A percentile compares a stretch with the other conserved stretches of the same genome.
Evolutionary conservation across 176 grass and related monocot genomes (phyloP).

Genomic region (Tuctoria greenei): DNA sequence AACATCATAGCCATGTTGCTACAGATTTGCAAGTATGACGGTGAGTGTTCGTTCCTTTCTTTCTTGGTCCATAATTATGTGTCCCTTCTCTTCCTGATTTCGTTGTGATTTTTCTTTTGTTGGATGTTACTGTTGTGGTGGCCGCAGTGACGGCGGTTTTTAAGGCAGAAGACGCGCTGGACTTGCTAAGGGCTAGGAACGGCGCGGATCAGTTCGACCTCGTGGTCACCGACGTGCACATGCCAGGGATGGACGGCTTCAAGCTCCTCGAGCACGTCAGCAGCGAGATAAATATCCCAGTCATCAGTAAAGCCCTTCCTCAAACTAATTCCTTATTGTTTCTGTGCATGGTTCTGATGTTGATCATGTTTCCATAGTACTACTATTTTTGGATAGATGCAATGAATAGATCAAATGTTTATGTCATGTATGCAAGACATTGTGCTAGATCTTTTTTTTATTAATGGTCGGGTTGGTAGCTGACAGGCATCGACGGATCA

Average conservation of each 20-base stretch:
- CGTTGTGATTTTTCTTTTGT: background rate
- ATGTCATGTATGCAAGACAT: background rate
- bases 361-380: background rate
- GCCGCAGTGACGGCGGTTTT: constrained; percentile 36
- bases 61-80: background rate
- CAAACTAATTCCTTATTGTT: background rate
- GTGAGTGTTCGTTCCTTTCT: constrained; percentile 34
- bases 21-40: constrained; percentile 47
- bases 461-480: background rate
- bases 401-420: background rate
- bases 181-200: constrained; percentile 48
- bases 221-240: constrained; percentile 61
- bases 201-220: constrained; percentile 41
- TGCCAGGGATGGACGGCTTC: constrained; percentile 70
- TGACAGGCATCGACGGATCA: too few species aligned
- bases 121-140: background rate
- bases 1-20: constrained; percentile 47
- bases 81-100: background rate
- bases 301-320: constrained; percentile 53
- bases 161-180: constrained; percentile 34
- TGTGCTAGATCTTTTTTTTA: background rate
- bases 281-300: constrained; percentile 71
- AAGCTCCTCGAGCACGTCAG: constrained; percentile 53
- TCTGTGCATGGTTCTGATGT: background rate
- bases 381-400: background rate